Conservation (phyloP, 1,284 basidiomycete species). For the Rhodotorula sp. region DNA sequence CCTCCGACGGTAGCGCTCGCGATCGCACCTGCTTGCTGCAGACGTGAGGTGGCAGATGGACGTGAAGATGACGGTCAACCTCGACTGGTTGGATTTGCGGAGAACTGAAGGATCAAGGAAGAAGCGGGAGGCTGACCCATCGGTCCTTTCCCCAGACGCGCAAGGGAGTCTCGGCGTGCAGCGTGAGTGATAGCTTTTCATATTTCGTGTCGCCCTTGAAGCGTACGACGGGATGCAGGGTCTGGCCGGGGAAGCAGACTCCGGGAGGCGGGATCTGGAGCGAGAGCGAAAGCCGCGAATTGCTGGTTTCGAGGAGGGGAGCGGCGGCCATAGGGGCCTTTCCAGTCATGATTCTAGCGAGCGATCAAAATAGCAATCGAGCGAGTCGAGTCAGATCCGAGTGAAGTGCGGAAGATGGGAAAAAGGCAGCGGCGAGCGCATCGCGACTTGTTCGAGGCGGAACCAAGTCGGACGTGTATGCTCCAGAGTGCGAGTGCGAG, state of each 20-base stretch:
- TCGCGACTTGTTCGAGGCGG: neutral
- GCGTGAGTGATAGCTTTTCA: slow-evolving; percentile 15
- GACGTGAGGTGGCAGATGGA: no score
- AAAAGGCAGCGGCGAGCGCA: neutral
- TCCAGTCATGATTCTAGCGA: neutral
- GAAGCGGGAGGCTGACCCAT: slow-evolving; percentile 12
- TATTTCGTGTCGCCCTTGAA: slow-evolving; percentile 3
- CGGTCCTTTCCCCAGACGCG: slow-evolving; percentile 31
- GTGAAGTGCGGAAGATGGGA: neutral
- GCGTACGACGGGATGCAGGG: slow-evolving; percentile 1
- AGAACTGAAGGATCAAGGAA: neutral
- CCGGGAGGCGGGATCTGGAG: neutral
- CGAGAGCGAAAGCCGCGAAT: slow-evolving; percentile 14
- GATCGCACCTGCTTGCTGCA: slow-evolving; percentile 20
- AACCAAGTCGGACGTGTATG: slow-evolving; percentile 7
- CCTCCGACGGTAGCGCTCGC: slow-evolving; percentile 2
- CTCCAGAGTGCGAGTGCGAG: slow-evolving; percentile 10
- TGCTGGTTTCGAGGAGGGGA: neutral
- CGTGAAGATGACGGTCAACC: neutral
- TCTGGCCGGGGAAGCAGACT: slow-evolving; percentile 7
- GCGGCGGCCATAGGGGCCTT: neutral
- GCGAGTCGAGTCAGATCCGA: neutral
- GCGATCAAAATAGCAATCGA: neutral
- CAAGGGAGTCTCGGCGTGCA: slow-evolving; percentile 8
- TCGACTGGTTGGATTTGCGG: neutral